A percentile compares a stretch with the other conserved stretches of the same genome.
Evolutionary conservation across 2,329 filamentous ascomycete species (phyloP).

Genomic region (Fusarium falciforme): DNA sequence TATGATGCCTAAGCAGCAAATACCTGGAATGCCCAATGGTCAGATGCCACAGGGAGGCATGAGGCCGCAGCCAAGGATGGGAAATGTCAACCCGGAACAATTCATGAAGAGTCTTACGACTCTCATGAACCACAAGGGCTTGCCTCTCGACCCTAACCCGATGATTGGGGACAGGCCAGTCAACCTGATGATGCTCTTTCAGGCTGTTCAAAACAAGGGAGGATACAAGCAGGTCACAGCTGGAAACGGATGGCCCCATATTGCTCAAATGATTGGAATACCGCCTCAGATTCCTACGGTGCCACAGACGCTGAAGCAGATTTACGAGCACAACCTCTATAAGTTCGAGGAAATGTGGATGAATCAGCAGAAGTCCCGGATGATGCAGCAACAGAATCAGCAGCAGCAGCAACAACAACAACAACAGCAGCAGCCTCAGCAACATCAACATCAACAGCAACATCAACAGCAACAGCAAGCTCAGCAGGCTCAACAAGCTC

Average conservation of each 20-base stretch:
- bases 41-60: slow-evolving; percentile 64
- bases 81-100: slow-evolving; percentile 68
- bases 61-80: slow-evolving; percentile 61
- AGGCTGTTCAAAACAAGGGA: slow-evolving; percentile 77
- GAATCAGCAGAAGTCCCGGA: slow-evolving; percentile 63
- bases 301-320: slow-evolving; percentile 74
- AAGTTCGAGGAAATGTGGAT: slow-evolving; percentile 80
- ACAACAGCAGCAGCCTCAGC: neutral
- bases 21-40: slow-evolving; percentile 64
- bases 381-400: slow-evolving; percentile 53
- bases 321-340: slow-evolving; percentile 81
- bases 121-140: slow-evolving; percentile 81
- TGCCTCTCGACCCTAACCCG: slow-evolving; percentile 81
- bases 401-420: neutral
- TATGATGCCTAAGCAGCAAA: slow-evolving; percentile 65
- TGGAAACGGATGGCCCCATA: slow-evolving; percentile 77
- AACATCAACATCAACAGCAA: slow-evolving; percentile 58
- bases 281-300: slow-evolving; percentile 74
- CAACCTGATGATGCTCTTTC: slow-evolving; percentile 81
- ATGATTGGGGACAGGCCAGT: slow-evolving; percentile 79
- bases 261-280: slow-evolving; percentile 75
- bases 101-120: slow-evolving; percentile 81
- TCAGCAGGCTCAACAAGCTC: slow-evolving; percentile 50
- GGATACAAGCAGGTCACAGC: slow-evolving; percentile 80
- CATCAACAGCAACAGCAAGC: slow-evolving; percentile 54